Base-by-base conservation (phyloP, 2,329 filamentous ascomycete species). In the Zalaria obscura region DNA sequence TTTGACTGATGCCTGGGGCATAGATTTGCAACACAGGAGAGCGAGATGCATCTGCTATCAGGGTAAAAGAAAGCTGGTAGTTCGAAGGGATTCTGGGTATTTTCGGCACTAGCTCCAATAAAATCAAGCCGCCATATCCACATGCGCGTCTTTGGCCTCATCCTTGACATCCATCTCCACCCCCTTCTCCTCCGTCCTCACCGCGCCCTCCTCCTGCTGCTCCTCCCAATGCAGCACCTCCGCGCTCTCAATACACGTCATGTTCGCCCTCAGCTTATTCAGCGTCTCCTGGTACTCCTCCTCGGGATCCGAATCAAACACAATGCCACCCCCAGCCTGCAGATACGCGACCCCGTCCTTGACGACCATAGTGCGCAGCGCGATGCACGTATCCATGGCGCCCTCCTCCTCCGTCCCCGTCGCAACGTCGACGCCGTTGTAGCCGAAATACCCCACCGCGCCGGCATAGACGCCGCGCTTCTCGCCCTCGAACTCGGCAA, bases 211-310 rank as follows among this genome's bases (percentile, higher is more conserved):
- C 36, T 43, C 46, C 46, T 55, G 52, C 53, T 68, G 62, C 55
- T 68, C 64, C 47, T 62, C 68, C 47, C 70, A 56, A 59, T 80
- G 77, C 58, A 73, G 69, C 58, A 80, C 72, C 66, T 95, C 89
- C 2, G 88, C 89, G 40, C 79, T 76, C 45, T 78, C 80, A 59
- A 96, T 88, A 63, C 85, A 91, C 51, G 82, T 75, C 69, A 93
- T 86, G 60, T 93, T 93, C 36, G 86, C 84, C 26, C 83, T 79
- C 38, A 94, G 69, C 72, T 98, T 98, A 69, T 98, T 96, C 67
- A 91, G 85, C 49, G 93, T 95, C 73, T 96, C 86, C 63, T 89
- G 76, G 70, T 88, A 95, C 63, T 96, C 91, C 49, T 95, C 85
- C 53, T 83, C 81, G 29, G 74, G 82, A 57, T 93, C 88, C 34